Percentiles rank a stretch among this genome's conserved stretches.
These are phyloP conservation scores for Globisporangium nagaii DNA, from an alignment of 352 stramenopile species.

Conservation along the genomic window DNA sequence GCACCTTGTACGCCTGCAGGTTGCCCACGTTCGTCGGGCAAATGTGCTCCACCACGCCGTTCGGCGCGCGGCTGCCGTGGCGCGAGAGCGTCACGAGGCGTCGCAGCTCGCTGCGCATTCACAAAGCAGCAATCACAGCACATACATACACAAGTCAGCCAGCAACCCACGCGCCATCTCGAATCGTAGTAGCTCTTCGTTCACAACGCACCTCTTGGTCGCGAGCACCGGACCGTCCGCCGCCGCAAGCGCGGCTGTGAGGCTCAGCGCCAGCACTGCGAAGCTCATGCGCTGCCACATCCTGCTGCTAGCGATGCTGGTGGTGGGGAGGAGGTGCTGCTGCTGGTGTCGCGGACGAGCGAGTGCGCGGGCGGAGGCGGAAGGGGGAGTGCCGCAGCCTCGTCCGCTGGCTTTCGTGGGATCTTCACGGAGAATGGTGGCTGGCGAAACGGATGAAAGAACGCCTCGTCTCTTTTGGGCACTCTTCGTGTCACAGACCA, in stretches of 20 bases:
- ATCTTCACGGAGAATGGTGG: too few relatives aligned
- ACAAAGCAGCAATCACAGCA: too few relatives aligned
- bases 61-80: conserved; percentile 76
- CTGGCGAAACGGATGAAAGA: too few relatives aligned
- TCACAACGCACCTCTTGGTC: background rate
- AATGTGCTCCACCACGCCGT: conserved; percentile 44
- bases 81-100: conserved; percentile 73
- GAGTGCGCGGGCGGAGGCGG: background rate
- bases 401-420: too few relatives aligned
- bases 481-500: too few relatives aligned
- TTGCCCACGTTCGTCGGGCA: conserved; percentile 71
- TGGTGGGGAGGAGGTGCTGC: background rate
- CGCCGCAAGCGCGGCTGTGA: background rate
- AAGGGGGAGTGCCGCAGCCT: conserved; percentile 1
- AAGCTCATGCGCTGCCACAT: conserved; percentile 8
- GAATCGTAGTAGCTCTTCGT: background rate
- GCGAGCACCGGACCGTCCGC: background rate
- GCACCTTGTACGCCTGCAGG: conserved; percentile 71
- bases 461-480: too few relatives aligned
- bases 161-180: background rate
- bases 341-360: too few relatives aligned
- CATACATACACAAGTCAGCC: background rate
- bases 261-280: conserved; percentile 1
- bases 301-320: background rate
- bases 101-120: conserved; percentile 49